Conservation (phyloP, 805 yeast genomes). For the Kluyveromyces lactis region DNA sequence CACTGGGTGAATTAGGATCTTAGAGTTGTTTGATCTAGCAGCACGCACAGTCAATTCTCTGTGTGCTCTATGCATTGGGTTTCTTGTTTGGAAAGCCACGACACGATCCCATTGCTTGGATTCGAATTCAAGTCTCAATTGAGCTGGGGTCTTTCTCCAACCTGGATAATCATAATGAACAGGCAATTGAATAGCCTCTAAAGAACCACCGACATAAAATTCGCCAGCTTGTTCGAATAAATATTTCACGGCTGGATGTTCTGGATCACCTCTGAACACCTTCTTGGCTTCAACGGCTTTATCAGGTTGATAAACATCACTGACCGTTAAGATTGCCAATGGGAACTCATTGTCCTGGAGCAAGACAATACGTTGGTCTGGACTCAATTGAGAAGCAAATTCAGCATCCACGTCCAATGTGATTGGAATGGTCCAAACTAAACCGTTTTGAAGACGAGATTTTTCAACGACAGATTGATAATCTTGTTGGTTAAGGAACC, state of each 20-base stretch:
- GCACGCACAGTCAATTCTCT: constrained; percentile 94
- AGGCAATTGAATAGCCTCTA: constrained; percentile 79
- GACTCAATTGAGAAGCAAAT: constrained; percentile 37
- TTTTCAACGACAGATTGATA: constrained; percentile 56
- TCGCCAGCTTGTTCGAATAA: constrained; percentile 70
- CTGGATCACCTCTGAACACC: constrained; percentile 94
- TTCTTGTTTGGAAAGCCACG: constrained; percentile 96
- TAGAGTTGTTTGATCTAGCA: constrained; percentile 84
- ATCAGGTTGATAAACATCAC: constrained; percentile 74
- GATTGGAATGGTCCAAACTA: constrained; percentile 89
- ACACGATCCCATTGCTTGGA: constrained; percentile 79
- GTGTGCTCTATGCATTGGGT: constrained; percentile 98
- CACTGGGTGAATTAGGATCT: constrained; percentile 89
- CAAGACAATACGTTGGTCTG: constrained; percentile 60
- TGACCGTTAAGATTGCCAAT: constrained; percentile 73
- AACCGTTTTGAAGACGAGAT: constrained; percentile 66
- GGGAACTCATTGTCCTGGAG: constrained; percentile 74
- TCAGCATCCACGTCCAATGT: constrained; percentile 64
- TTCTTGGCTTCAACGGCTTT: constrained; percentile 71
- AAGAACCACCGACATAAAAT: constrained; percentile 76
- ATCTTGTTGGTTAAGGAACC: constrained; percentile 56
- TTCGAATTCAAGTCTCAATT: constrained; percentile 75
- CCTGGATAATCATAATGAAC: constrained; percentile 86
- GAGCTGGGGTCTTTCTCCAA: constrained; percentile 82
- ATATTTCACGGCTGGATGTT: constrained; percentile 86